phyloP scores from a whole-genome alignment of 2,329 filamentous ascomycete genomes.

The Cordyceps militaris region DNA sequence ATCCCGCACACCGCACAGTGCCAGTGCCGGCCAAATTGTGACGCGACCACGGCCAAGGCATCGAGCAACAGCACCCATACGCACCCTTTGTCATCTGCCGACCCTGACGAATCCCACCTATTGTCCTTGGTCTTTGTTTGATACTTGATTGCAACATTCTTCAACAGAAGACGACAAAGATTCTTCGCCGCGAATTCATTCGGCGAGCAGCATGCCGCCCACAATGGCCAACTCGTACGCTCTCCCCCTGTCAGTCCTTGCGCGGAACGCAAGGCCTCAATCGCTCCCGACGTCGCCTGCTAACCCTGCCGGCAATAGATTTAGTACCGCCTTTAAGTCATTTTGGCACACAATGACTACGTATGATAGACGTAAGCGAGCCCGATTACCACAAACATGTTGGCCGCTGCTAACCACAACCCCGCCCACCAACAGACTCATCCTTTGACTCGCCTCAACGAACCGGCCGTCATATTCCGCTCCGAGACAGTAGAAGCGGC shows the following conservation, averaged over 20 bases:
- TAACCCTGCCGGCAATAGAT: constrained; percentile 32
- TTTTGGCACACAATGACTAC: constrained; percentile 93
- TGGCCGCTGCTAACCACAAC: constrained; percentile 14
- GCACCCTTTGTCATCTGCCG: neutral
- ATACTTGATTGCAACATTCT: neutral
- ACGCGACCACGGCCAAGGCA: constrained; percentile 13
- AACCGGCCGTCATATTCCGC: constrained; percentile 80
- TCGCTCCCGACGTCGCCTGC: neutral
- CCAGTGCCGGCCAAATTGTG: neutral
- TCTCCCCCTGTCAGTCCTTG: neutral
- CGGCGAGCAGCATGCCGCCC: neutral
- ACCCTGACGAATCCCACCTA: neutral
- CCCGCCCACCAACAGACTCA: constrained; percentile 57
- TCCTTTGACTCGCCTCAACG: constrained; percentile 89
- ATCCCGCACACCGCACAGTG: neutral
- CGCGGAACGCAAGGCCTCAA: neutral
- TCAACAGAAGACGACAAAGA: too few relatives aligned
- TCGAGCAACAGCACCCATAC: neutral
- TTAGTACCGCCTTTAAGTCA: constrained; percentile 69
- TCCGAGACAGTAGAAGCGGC: constrained; percentile 73
- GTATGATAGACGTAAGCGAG: constrained; percentile 56
- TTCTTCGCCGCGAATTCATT: neutral
- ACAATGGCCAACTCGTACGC: constrained; percentile 13
- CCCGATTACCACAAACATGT: neutral
- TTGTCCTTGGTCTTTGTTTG: neutral